Evolutionary conservation across 768 basidiomycete species (phyloP).

Genomic region (Xerocomellus amylosporus): DNA sequence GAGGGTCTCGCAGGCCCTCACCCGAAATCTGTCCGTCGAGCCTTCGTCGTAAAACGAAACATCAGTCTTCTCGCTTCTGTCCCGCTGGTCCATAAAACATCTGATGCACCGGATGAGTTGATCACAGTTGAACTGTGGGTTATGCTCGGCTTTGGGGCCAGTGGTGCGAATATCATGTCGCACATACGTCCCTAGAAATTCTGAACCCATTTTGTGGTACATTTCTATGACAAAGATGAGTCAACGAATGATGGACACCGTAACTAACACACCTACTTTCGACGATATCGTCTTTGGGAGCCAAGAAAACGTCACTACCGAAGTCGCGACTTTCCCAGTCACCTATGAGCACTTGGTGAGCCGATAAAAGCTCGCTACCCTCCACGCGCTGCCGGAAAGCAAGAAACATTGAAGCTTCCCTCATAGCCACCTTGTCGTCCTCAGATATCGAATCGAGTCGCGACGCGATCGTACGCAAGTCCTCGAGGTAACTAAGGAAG

Average conservation of each 20-base stretch:
- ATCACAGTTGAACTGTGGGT: neutral
- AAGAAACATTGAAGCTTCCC: constrained; percentile 7
- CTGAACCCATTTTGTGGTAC: constrained; percentile 13
- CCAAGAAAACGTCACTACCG: constrained; percentile 1
- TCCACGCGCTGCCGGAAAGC: neutral
- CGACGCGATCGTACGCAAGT: constrained; percentile 12
- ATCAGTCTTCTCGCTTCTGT: neutral
- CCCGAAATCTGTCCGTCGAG: neutral
- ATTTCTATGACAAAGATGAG: neutral
- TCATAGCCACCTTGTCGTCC: constrained; percentile 10
- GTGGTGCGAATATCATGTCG: neutral
- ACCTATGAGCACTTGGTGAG: constrained; percentile 8
- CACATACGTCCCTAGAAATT: constrained; percentile 11
- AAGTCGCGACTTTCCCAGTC: constrained; percentile 15
- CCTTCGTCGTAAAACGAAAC: neutral
- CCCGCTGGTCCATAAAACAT: constrained; percentile 13
- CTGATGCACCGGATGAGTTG: constrained; percentile 3
- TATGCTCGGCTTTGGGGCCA: no score
- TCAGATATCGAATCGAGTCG: constrained; percentile 8
- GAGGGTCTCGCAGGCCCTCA: constrained; percentile 3
- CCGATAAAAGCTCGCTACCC: constrained; percentile 1
- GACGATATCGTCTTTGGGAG: constrained; percentile 6
- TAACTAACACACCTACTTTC: constrained; percentile 5
- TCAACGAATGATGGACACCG: neutral
- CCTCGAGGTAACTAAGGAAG: constrained; percentile 8